Conservation (phyloP, 176 grass and related monocot genomes). For the Triticum dicoccoides region DNA sequence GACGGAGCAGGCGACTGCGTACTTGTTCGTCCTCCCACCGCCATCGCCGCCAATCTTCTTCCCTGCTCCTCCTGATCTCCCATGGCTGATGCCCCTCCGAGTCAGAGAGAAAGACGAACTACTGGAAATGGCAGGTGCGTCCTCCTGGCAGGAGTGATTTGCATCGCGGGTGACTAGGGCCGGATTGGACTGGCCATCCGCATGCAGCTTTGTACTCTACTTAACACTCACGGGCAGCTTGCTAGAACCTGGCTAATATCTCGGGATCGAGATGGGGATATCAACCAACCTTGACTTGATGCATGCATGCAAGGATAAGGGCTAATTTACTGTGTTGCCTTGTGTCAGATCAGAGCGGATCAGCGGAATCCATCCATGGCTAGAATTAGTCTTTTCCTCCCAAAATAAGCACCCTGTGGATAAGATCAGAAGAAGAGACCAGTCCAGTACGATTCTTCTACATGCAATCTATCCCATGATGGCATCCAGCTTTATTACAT, state of each 20-base stretch:
- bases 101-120: not conserved
- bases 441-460: not conserved
- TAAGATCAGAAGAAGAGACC: not conserved
- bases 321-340: not conserved
- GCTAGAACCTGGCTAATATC: not conserved
- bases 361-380: not conserved
- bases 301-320: not conserved
- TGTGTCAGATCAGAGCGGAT: not conserved
- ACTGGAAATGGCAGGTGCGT: not conserved
- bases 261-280: not conserved
- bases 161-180: not conserved
- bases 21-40: conserved; percentile 23
- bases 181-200: not conserved
- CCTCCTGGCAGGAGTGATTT: not conserved
- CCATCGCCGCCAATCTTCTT: not conserved
- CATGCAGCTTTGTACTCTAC: not conserved
- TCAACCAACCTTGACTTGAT: not conserved
- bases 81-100: not conserved
- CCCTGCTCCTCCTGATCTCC: not conserved
- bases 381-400: not conserved
- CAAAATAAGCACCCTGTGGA: not conserved
- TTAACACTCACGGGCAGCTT: not conserved
- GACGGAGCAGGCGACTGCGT: conserved; percentile 46
- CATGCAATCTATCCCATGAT: not conserved
- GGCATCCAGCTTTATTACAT: not conserved